Conservation (phyloP, 176 grass and related monocot genomes). For the Typha latifolia region DNA sequence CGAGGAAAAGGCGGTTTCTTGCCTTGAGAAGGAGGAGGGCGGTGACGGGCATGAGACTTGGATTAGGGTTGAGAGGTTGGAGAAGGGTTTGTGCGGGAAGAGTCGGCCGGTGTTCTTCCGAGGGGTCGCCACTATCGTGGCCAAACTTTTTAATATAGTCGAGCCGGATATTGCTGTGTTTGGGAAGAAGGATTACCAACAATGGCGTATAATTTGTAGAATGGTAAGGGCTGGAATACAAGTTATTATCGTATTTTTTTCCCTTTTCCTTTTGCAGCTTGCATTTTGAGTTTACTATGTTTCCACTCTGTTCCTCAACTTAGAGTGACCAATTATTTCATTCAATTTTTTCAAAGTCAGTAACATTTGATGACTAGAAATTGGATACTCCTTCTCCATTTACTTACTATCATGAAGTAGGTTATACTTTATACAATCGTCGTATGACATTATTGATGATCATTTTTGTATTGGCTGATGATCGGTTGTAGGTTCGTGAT, state of each 20-base stretch:
- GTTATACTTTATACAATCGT: background rate
- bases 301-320: background rate
- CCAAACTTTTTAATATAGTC: constrained; percentile 73
- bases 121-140: constrained; percentile 66
- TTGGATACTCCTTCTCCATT: too few species aligned
- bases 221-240: constrained; percentile 40
- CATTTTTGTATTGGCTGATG: constrained; percentile 6
- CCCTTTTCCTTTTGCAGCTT: background rate
- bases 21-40: constrained; percentile 42
- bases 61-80: constrained; percentile 67
- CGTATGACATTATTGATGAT: background rate
- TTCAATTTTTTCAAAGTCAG: too few species aligned
- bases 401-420: too few species aligned
- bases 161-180: constrained; percentile 79
- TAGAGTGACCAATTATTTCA: background rate
- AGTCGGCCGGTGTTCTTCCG: constrained; percentile 77
- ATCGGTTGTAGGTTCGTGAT: constrained; percentile 63
- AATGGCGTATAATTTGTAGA: constrained; percentile 69
- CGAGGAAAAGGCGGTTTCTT: constrained; percentile 16
- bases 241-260: background rate
- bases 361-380: too few species aligned
- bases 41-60: constrained; percentile 53
- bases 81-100: constrained; percentile 67
- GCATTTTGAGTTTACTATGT: background rate
- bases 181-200: constrained; percentile 98